These are phyloP conservation scores for Leptographium lundbergii DNA, from an alignment of 2,329 filamentous ascomycete species.

Conservation along the genomic window DNA sequence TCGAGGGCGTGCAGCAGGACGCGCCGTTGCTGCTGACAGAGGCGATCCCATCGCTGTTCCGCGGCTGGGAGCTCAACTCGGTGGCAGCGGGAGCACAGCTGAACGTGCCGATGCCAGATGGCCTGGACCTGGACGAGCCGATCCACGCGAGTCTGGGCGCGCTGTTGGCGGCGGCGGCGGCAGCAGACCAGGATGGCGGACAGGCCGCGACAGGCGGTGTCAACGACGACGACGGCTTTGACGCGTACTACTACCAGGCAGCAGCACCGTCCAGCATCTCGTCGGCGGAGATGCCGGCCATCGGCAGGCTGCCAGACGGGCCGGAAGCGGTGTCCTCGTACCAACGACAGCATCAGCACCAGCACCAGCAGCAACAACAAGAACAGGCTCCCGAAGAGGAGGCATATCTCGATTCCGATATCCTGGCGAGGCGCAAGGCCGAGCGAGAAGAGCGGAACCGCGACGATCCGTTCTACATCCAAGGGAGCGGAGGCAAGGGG, in stretches of 20 bases:
- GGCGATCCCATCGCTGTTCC: conserved; percentile 78
- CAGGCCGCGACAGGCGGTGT: conserved; percentile 24
- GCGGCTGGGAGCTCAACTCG: conserved; percentile 80
- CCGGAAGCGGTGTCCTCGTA: conserved; percentile 1
- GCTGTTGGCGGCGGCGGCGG: conserved; percentile 50
- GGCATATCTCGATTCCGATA: conserved; percentile 58
- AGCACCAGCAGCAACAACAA: conserved; percentile 26
- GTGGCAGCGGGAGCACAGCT: conserved; percentile 71
- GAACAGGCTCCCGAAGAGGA: conserved; percentile 46
- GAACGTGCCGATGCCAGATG: conserved; percentile 70
- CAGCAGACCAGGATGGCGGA: conserved; percentile 30
- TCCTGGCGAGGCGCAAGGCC: conserved; percentile 58
- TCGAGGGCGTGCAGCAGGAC: conserved; percentile 43
- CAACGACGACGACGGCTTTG: conserved; percentile 36
- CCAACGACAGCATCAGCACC: conserved; percentile 13
- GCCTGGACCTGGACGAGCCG: conserved; percentile 65
- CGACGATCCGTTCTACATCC: conserved; percentile 94
- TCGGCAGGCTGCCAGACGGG: conserved; percentile 35
- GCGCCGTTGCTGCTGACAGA: conserved; percentile 78
- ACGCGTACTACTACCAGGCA: conserved; percentile 49
- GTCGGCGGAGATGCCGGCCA: conserved; percentile 42
- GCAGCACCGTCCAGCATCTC: conserved; percentile 37
- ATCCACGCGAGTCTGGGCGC: conserved; percentile 64
- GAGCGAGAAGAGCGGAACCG: conserved; percentile 72
- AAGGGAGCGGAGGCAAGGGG: conserved; percentile 21